A percentile compares a stretch with the other conserved stretches of the same genome.
Evolutionary conservation across 306 rosid genomes (phyloP).

Genomic region (Sindora glabra): DNA sequence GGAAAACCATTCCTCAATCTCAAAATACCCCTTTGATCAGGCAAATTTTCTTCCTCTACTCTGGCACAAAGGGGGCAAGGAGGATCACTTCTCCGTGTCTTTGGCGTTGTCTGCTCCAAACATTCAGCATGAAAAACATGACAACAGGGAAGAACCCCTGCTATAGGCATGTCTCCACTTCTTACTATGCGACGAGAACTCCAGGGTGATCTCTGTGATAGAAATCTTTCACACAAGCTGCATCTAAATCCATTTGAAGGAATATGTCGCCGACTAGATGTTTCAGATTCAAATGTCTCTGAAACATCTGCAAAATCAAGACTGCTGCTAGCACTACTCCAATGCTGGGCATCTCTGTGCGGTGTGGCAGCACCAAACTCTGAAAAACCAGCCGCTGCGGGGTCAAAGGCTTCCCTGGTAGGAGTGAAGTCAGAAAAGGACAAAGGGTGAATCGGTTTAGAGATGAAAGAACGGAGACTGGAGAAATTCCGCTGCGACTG

Average conservation of each 20-base stretch:
- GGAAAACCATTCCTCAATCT: conserved; percentile 46
- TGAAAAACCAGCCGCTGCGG: conserved; percentile 30
- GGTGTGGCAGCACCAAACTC: conserved; percentile 51
- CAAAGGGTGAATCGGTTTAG: conserved; percentile 78
- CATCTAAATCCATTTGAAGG: conserved; percentile 55
- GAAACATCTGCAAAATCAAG: conserved; percentile 71
- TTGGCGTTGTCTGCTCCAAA: conserved; percentile 70
- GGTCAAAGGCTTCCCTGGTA: conserved; percentile 46
- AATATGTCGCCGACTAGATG: conserved; percentile 13
- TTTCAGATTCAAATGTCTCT: conserved; percentile 64
- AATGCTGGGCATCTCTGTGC: conserved; percentile 45
- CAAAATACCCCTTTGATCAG: conserved; percentile 37
- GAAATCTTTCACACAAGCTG: conserved; percentile 65
- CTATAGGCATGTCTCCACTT: conserved; percentile 81
- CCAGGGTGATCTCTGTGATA: conserved; percentile 85
- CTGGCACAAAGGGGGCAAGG: conserved; percentile 67
- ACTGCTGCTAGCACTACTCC: conserved; percentile 82
- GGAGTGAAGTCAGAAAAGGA: conserved; percentile 40
- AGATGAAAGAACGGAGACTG: conserved; percentile 57
- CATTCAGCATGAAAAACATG: conserved; percentile 90
- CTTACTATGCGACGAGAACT: conserved; percentile 75
- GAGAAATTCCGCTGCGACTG: conserved; percentile 54
- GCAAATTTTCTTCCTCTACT: conserved; percentile 42
- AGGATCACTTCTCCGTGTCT: conserved; percentile 58
- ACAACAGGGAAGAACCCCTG: conserved; percentile 71